Evolutionary conservation across 1,284 basidiomycete species (phyloP).

Genomic region (Fistulinella staudtii): DNA sequence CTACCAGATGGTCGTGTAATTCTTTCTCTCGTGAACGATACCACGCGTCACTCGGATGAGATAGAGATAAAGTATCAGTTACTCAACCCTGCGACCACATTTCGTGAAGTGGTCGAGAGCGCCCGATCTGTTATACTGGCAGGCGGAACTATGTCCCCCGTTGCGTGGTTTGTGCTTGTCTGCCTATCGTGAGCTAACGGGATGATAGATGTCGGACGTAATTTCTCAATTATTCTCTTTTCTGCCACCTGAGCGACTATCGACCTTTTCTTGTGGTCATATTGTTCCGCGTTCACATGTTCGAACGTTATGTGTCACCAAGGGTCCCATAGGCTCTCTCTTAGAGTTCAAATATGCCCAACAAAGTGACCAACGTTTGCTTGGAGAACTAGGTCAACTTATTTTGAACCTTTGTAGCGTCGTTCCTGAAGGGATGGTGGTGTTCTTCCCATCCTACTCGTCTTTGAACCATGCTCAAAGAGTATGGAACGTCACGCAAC

Average conservation of each 20-base stretch:
- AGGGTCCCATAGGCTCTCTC: slow-evolving; percentile 72
- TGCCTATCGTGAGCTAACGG: slow-evolving; percentile 7
- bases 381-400: slow-evolving; percentile 82
- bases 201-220: slow-evolving; percentile 82
- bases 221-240: slow-evolving; percentile 77
- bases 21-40: slow-evolving; percentile 39
- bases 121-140: slow-evolving; percentile 86
- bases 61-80: slow-evolving; percentile 87
- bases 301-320: slow-evolving; percentile 71
- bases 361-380: slow-evolving; percentile 65
- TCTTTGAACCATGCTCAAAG: slow-evolving; percentile 71
- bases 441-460: slow-evolving; percentile 92
- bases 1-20: slow-evolving; percentile 62
- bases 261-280: slow-evolving; percentile 89
- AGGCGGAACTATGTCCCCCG: slow-evolving; percentile 97
- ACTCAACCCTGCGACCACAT: slow-evolving; percentile 89
- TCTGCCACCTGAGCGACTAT: slow-evolving; percentile 59
- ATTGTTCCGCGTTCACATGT: slow-evolving; percentile 85
- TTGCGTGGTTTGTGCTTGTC: slow-evolving; percentile 34
- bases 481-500: slow-evolving; percentile 63
- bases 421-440: slow-evolving; percentile 85
- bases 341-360: slow-evolving; percentile 84
- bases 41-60: slow-evolving; percentile 37
- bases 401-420: slow-evolving; percentile 76
- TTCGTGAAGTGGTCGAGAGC: slow-evolving; percentile 75